phyloP scores from a whole-genome alignment of 1,284 basidiomycete genomes.

The Apiotrichum gracile region DNA sequence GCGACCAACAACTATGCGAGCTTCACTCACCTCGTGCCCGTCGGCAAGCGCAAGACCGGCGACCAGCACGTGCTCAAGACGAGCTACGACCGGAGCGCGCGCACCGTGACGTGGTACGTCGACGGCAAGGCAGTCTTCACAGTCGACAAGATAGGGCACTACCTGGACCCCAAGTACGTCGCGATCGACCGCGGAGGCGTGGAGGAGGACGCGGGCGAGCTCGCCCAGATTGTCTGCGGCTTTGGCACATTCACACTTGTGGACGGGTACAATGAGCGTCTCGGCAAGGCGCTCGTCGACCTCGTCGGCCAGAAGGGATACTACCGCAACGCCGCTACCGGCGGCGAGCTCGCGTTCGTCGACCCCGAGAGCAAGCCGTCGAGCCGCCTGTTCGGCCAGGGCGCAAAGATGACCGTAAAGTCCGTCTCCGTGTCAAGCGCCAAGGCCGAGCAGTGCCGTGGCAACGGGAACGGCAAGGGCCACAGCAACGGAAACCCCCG shows the following conservation, averaged over 20 bases:
- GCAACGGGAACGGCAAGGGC: too few relatives aligned
- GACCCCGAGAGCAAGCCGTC: not conserved
- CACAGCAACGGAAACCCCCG: too few relatives aligned
- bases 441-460: not conserved
- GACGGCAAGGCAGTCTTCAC: not conserved
- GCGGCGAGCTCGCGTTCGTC: not conserved
- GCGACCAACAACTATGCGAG: not conserved
- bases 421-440: not conserved
- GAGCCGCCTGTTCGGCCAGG: not conserved
- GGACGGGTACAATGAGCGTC: not conserved
- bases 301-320: not conserved
- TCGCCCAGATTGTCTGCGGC: constrained; percentile 4
- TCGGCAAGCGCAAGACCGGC: not conserved
- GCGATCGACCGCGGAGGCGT: constrained; percentile 4
- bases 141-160: not conserved
- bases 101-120: not conserved
- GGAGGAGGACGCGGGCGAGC: not conserved
- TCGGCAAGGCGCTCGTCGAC: not conserved
- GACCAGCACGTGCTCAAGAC: constrained; percentile 1
- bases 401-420: not conserved
- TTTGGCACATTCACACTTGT: constrained; percentile 3
- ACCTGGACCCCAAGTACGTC: not conserved
- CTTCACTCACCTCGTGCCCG: not conserved
- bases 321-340: not conserved
- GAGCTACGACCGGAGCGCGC: not conserved